Percentiles rank a stretch among this genome's conserved stretches.
Evolutionary conservation across 345 rosid genomes (phyloP).

Genomic region (Iberis pinnata): DNA sequence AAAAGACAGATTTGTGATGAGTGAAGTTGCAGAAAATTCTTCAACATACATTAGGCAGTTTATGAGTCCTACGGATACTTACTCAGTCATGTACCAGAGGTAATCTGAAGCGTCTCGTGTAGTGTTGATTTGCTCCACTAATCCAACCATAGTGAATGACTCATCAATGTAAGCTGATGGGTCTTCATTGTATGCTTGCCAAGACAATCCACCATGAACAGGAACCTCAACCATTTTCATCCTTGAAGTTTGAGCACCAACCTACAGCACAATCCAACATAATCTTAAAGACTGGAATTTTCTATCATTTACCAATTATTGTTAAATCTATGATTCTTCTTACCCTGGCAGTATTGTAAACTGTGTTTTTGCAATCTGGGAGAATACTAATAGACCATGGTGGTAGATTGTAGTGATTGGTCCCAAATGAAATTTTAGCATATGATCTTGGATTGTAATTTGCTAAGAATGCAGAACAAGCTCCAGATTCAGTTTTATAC

Average conservation of each 20-base stretch:
- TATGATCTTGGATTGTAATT: conserved; percentile 61
- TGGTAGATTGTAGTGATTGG: conserved; percentile 81
- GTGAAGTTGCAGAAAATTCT: conserved; percentile 1
- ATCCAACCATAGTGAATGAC: conserved; percentile 66
- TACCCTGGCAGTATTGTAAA: conserved; percentile 96
- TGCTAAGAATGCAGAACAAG: conserved; percentile 91
- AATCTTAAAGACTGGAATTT: neutral
- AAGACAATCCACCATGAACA: conserved; percentile 74
- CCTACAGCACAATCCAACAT: conserved; percentile 35
- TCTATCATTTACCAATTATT: neutral
- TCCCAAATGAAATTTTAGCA: conserved; percentile 66
- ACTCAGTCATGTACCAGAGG: conserved; percentile 98
- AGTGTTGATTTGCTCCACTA: conserved; percentile 92
- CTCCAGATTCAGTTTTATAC: conserved; percentile 65
- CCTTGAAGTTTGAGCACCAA: conserved; percentile 78
- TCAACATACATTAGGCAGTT: neutral
- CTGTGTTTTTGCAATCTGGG: conserved; percentile 96
- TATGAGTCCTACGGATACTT: conserved; percentile 32
- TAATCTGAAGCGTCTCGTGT: conserved; percentile 86
- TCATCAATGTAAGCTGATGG: conserved; percentile 52
- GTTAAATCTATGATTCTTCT: conserved; percentile 19
- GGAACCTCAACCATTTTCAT: conserved; percentile 86
- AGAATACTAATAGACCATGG: conserved; percentile 99
- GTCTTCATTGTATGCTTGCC: conserved; percentile 81
- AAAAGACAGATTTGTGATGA: neutral